phyloP scores from a whole-genome alignment of 768 basidiomycete genomes.

The Tylopilus sp. region DNA sequence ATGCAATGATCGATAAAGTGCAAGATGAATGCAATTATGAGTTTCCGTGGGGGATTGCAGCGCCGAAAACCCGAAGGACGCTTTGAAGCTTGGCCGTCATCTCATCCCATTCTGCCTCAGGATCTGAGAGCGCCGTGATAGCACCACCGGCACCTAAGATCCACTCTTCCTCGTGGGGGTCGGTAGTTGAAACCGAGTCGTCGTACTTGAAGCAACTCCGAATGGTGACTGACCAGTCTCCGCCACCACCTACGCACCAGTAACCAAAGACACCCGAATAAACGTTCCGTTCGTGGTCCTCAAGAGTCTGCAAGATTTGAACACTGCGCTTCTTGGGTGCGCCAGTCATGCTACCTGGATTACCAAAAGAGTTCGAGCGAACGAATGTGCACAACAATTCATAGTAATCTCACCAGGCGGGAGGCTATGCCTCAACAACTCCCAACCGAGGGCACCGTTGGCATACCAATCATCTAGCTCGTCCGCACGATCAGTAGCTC shows the following conservation, averaged over 20 bases:
- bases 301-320: slow-evolving; percentile 80
- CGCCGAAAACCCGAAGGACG: slow-evolving; percentile 63
- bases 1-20: slow-evolving; percentile 24
- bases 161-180: slow-evolving; percentile 52
- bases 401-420: slow-evolving; percentile 65
- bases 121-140: slow-evolving; percentile 88
- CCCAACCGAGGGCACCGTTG: slow-evolving; percentile 62
- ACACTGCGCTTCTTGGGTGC: slow-evolving; percentile 94
- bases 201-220: slow-evolving; percentile 85
- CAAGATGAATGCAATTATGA: slow-evolving; percentile 3
- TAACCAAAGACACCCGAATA: slow-evolving; percentile 96
- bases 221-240: slow-evolving; percentile 94
- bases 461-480: slow-evolving; percentile 36
- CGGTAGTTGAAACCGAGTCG: slow-evolving; percentile 23
- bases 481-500: slow-evolving; percentile 34
- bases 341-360: slow-evolving; percentile 91
- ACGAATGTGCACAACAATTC: neutral
- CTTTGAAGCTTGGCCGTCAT: slow-evolving; percentile 85
- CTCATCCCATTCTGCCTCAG: slow-evolving; percentile 90
- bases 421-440: slow-evolving; percentile 72
- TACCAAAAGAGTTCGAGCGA: neutral
- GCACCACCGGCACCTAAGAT: slow-evolving; percentile 91
- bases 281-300: slow-evolving; percentile 65
- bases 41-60: slow-evolving; percentile 22
- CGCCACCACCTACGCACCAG: slow-evolving; percentile 82